Percentiles rank a stretch among this genome's conserved stretches.
phyloP scores from a whole-genome alignment of 129 eudicot species.

The Rutidosis leptorrhynchoides region DNA sequence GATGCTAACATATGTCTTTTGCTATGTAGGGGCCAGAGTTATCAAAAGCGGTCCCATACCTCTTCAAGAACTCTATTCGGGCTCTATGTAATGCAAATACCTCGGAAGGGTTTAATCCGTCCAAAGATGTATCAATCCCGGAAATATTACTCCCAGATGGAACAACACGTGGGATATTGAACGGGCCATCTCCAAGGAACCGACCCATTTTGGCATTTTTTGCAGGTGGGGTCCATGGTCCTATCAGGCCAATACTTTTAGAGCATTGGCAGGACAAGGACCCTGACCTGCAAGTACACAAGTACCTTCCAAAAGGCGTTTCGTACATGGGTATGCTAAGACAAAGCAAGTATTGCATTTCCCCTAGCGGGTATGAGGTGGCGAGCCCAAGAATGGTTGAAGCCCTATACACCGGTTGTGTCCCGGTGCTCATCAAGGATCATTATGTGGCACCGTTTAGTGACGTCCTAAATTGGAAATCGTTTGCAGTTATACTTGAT shows the following conservation, averaged over 20 bases:
- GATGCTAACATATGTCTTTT: background rate
- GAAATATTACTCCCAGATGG: conserved; percentile 64
- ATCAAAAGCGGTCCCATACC: conserved; percentile 46
- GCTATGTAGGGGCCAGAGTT: conserved; percentile 63
- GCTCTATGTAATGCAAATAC: conserved; percentile 82
- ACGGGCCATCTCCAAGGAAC: conserved; percentile 57
- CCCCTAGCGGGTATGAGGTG: conserved; percentile 87
- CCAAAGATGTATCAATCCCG: conserved; percentile 67
- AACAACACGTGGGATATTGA: conserved; percentile 36
- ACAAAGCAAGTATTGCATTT: conserved; percentile 61
- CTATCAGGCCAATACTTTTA: conserved; percentile 59
- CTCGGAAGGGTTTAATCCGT: conserved; percentile 63
- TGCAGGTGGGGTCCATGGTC: conserved; percentile 86
- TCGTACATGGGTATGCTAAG: conserved; percentile 53
- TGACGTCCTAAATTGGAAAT: conserved; percentile 67
- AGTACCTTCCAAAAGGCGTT: conserved; percentile 59
- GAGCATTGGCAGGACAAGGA: conserved; percentile 71
- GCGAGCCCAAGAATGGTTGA: conserved; percentile 93
- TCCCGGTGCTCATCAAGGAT: conserved; percentile 66
- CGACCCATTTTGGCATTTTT: conserved; percentile 61
- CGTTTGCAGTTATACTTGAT: conserved; percentile 49
- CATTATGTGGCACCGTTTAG: conserved; percentile 66
- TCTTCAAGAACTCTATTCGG: conserved; percentile 56
- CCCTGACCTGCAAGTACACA: conserved; percentile 52
- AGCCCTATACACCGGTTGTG: conserved; percentile 68